Percentiles rank a stretch among this genome's conserved stretches.
Conservation (phyloP, 2,329 filamentous ascomycete genomes). For the Hymenoscyphus fructigenus region DNA sequence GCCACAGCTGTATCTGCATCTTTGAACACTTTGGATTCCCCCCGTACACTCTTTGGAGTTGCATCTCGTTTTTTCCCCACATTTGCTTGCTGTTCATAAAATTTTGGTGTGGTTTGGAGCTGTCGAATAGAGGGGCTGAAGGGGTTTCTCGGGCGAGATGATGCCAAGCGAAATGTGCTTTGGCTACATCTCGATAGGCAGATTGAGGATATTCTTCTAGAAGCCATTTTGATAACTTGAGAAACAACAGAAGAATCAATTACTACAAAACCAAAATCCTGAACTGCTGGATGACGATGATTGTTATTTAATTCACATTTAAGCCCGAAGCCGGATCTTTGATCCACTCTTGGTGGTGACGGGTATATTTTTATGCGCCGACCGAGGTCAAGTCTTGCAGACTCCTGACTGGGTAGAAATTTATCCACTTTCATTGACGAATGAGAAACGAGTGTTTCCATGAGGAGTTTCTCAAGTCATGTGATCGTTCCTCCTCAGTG, state of each 20-base stretch:
- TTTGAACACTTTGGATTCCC: slow-evolving; percentile 30
- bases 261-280: background rate
- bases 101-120: slow-evolving; percentile 20
- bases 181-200: slow-evolving; percentile 20
- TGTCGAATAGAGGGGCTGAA: slow-evolving; percentile 14
- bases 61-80: slow-evolving; percentile 25
- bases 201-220: slow-evolving; percentile 23
- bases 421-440: background rate
- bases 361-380: slow-evolving; percentile 18
- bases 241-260: slow-evolving; percentile 6
- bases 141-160: slow-evolving; percentile 15
- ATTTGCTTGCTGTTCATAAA: slow-evolving; percentile 27
- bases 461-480: background rate
- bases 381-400: background rate
- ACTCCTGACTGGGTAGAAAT: background rate
- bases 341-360: slow-evolving; percentile 2
- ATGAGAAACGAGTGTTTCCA: background rate
- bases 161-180: slow-evolving; percentile 8
- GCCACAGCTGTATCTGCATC: slow-evolving; percentile 31
- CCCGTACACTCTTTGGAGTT: slow-evolving; percentile 27
- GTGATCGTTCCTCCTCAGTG: background rate
- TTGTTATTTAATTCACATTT: slow-evolving; percentile 7
- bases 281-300: slow-evolving; percentile 6
- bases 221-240: slow-evolving; percentile 20
- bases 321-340: slow-evolving; percentile 7